Conservation (phyloP, 2,329 filamentous ascomycete species). For the Stachybotrys elegans region DNA sequence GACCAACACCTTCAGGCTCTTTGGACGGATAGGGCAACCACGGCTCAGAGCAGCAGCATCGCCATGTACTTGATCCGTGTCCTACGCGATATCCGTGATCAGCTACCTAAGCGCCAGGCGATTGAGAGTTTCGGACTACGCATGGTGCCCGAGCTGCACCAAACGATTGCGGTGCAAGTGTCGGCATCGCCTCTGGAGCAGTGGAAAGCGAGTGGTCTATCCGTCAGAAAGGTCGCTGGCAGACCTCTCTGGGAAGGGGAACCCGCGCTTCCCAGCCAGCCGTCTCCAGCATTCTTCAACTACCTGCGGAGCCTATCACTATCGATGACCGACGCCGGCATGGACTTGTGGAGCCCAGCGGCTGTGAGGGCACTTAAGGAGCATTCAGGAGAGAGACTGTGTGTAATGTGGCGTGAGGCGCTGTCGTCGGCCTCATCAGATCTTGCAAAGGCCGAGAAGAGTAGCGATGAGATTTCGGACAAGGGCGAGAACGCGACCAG, state of each 20-base stretch:
- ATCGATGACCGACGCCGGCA: constrained; percentile 65
- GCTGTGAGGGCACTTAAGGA: constrained; percentile 61
- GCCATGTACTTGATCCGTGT: constrained; percentile 67
- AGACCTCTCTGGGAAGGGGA: constrained; percentile 75
- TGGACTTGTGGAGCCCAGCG: constrained; percentile 74
- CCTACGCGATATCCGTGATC: constrained; percentile 66
- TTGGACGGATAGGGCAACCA: constrained; percentile 41
- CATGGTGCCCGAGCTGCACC: constrained; percentile 61
- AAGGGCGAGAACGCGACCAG: constrained; percentile 9
- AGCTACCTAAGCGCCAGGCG: constrained; percentile 50
- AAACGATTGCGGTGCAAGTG: constrained; percentile 51
- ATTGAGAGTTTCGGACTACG: constrained; percentile 53
- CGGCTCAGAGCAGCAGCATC: constrained; percentile 44
- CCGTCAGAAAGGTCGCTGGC: constrained; percentile 48
- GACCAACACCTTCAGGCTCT: constrained; percentile 48
- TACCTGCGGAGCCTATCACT: constrained; percentile 62
- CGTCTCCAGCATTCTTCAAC: constrained; percentile 68
- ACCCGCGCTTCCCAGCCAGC: constrained; percentile 70
- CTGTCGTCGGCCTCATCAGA: no score
- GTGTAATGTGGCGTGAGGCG: constrained; percentile 39
- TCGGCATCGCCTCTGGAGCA: constrained; percentile 43
- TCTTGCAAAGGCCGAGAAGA: no score
- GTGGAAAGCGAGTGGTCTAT: constrained; percentile 36
- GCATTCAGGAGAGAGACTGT: constrained; percentile 46
- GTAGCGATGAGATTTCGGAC: no score